phyloP scores from a whole-genome alignment of 192 early-diverging fungal species.

The Backusella tarrabulga region DNA sequence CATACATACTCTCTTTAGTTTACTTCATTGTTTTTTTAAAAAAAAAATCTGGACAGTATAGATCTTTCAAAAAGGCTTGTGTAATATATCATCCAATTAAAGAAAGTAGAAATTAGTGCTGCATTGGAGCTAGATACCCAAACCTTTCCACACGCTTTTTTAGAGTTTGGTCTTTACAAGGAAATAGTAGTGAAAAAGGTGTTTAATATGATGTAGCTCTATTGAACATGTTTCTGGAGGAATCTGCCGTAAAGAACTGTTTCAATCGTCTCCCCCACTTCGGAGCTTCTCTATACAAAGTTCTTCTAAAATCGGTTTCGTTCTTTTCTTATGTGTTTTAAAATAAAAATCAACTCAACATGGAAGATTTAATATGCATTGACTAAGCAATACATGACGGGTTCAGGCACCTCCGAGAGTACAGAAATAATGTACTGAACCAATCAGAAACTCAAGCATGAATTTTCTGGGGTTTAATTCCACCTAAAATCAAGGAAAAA shows the following conservation, averaged over 20 bases:
- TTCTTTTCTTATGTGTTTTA: not conserved
- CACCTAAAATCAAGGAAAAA: not conserved
- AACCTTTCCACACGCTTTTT: not conserved
- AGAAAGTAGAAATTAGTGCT: not conserved
- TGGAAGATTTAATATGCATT: not conserved
- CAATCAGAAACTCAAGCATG: not conserved
- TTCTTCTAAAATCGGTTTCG: not conserved
- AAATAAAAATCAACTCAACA: not conserved
- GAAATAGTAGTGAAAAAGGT: not conserved
- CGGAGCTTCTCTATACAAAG: not conserved
- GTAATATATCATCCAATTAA: not conserved
- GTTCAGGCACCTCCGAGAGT: not conserved
- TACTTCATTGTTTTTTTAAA: too few species aligned
- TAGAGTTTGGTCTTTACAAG: not conserved
- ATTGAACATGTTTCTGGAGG: not conserved
- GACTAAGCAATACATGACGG: not conserved
- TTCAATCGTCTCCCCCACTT: not conserved
- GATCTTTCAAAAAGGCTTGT: not conserved
- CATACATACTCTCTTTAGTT: too few species aligned
- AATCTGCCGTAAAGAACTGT: not conserved
- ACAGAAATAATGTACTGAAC: not conserved
- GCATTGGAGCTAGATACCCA: not conserved
- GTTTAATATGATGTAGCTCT: not conserved
- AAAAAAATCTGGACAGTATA: not conserved
- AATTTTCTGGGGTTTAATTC: not conserved